A percentile compares a stretch with the other conserved stretches of the same genome.
Evolutionary conservation across 352 stramenopile species (phyloP).

Genomic region (Phytopythium delawarense): DNA sequence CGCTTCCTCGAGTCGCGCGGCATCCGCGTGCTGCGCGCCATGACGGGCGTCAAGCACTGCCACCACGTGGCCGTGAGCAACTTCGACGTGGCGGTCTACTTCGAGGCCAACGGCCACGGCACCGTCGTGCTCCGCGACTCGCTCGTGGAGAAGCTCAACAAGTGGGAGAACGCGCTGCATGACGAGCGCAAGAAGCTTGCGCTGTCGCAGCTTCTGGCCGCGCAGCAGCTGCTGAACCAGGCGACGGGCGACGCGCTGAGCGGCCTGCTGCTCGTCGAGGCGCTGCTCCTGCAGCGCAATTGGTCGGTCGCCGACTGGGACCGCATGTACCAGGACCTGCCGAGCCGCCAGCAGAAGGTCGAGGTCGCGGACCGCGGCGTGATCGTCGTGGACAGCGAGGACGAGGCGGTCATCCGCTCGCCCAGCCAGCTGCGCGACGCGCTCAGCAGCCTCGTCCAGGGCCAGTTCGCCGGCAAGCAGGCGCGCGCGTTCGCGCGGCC

Average conservation of each 20-base stretch:
- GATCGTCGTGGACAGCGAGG: slow-evolving; percentile 58
- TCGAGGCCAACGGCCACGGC: slow-evolving; percentile 99
- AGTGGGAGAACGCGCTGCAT: slow-evolving; percentile 67
- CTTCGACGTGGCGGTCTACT: slow-evolving; percentile 99
- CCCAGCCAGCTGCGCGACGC: slow-evolving; percentile 56
- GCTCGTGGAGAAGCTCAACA: slow-evolving; percentile 82
- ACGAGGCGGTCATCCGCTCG: slow-evolving; percentile 62
- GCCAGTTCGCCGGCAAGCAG: slow-evolving; percentile 53
- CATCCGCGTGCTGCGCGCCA: slow-evolving; percentile 87
- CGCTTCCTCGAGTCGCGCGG: slow-evolving; percentile 78
- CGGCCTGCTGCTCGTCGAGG: slow-evolving; percentile 96
- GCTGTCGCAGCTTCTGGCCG: slow-evolving; percentile 76
- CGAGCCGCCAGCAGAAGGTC: slow-evolving; percentile 88
- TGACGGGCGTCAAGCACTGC: slow-evolving; percentile 98
- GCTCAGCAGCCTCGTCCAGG: slow-evolving; percentile 47
- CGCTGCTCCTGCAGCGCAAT: slow-evolving; percentile 88
- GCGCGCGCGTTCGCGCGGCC: slow-evolving; percentile 92
- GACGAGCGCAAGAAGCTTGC: slow-evolving; percentile 81
- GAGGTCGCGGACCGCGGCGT: slow-evolving; percentile 64
- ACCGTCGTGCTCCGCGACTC: slow-evolving; percentile 95
- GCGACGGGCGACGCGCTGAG: slow-evolving; percentile 97
- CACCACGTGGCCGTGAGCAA: slow-evolving; percentile 90
- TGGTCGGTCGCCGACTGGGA: slow-evolving; percentile 92
- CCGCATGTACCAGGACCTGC: slow-evolving; percentile 94
- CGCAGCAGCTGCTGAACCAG: slow-evolving; percentile 95